Conservation (phyloP, 2,329 filamentous ascomycete genomes). For the Thielaviopsis populi region DNA sequence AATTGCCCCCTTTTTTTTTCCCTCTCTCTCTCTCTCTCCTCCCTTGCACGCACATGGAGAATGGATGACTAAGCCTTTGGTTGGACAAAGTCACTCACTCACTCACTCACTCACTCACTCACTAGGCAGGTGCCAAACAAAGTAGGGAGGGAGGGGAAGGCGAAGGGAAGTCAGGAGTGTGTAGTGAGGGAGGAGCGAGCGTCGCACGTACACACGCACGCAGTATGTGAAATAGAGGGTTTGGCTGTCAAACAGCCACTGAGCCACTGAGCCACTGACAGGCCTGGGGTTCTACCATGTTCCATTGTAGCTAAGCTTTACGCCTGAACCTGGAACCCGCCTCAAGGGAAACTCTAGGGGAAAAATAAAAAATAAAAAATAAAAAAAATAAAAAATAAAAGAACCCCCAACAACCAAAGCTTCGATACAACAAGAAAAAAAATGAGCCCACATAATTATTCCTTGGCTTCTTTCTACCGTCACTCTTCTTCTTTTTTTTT, state of each 20-base stretch:
- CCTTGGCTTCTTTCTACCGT: background rate
- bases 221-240: background rate
- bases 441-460: constrained; percentile 9
- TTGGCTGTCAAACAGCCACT: background rate
- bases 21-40: background rate
- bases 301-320: background rate
- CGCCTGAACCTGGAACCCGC: background rate
- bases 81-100: too few species aligned
- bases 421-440: constrained; percentile 10
- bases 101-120: too few species aligned
- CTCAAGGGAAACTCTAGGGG: background rate
- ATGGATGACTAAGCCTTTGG: background rate
- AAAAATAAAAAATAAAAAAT: background rate
- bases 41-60: too few species aligned
- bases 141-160: too few species aligned
- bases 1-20: background rate
- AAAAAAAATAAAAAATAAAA: background rate
- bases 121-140: too few species aligned
- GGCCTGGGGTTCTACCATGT: background rate
- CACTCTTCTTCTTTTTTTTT: constrained; percentile 8
- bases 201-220: background rate
- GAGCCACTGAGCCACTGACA: background rate
- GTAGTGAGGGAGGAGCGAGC: background rate
- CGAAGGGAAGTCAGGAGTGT: too few species aligned
- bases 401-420: constrained; percentile 9